These are phyloP conservation scores for Pharus latifolius DNA, from an alignment of 176 grass and related monocot genomes.

Conservation along the genomic window DNA sequence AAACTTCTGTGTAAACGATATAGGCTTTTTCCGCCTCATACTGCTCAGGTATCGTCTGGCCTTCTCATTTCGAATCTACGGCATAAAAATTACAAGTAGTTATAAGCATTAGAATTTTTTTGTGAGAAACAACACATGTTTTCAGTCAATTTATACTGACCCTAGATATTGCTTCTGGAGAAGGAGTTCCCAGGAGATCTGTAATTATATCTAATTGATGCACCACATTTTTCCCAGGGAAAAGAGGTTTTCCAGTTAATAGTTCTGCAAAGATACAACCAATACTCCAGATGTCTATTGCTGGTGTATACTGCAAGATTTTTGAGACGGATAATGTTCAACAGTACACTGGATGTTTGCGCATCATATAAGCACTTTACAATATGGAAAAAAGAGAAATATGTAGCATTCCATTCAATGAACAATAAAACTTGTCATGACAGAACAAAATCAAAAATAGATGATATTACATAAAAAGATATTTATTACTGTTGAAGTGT, in stretches of 20 bases:
- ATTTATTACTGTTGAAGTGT: too few species aligned
- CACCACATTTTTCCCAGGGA: conserved; percentile 95
- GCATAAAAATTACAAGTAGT: background rate
- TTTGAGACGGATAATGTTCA: background rate
- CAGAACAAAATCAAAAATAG: background rate
- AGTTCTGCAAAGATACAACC: conserved; percentile 94
- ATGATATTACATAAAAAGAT: background rate
- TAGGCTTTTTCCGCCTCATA: conserved; percentile 74
- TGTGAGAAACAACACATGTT: background rate
- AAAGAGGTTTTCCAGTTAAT: conserved; percentile 87
- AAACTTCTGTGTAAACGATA: conserved; percentile 76
- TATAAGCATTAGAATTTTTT: background rate
- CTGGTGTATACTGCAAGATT: conserved; percentile 76
- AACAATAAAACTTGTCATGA: background rate
- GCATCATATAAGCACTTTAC: background rate
- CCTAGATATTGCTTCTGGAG: conserved; percentile 76
- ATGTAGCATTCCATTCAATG: background rate
- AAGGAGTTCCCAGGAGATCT: conserved; percentile 83
- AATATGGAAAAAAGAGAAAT: background rate
- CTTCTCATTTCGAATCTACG: conserved; percentile 92
- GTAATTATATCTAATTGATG: conserved; percentile 96
- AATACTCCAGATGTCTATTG: conserved; percentile 99
- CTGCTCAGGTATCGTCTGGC: conserved; percentile 81
- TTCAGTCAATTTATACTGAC: conserved; percentile 33
- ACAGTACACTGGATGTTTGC: background rate